Evolutionary conservation across 192 early-diverging fungal species (phyloP), one percentile per base, ranked within the genome.

Genomic region (Mortierella hygrophila): DNA sequence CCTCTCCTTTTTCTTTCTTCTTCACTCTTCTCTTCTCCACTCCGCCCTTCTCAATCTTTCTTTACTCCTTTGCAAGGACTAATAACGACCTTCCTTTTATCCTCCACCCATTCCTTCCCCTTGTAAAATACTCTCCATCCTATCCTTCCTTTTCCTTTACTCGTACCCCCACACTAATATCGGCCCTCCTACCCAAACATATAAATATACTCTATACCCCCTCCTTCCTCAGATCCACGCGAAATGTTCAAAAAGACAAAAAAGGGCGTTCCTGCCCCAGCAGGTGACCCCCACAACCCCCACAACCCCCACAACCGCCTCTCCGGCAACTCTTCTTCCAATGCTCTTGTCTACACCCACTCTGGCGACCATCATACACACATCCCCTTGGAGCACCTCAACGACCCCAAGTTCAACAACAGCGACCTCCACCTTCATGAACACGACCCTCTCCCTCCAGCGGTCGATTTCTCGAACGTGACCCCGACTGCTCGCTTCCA

Each of bases 401-500:
- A 37, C 65, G 49, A 37, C 37, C 11, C 29, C 70, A 60, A 71
- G 7, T 23, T 44, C 47, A 70, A 32, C 68, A 76, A 49, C 21
- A 71, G 38, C 40, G 57, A 55, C 42, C 26, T 9, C n/a, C 26
- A 72, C n/a, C 11, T 54, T 6, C 29, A 21, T 2, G 21, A 41
- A 23, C 78, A 80, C 44, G 83, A 85, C 35, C 75, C 83, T 42
- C 75, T 85, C 6, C 83, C 83, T 60, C 78, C 78, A 40, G 55
- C 83, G 23, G 75, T 85, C 15, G 83, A 85, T 69, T 85, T 70
- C 52, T 41, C 74, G 16, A 57, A 60, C 6, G 55, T 80, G 13
- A n/a, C 21, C 0, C 83, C 83, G 3, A 63, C 74, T 26, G 70
- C 78, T 21, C 78, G 70, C 0, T 85, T 80, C 70, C 83, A 85